Evolutionary conservation across 768 basidiomycete genomes (phyloP), one percentile per base, ranked within the genome.

Genomic region (Psilocybe azurescens): DNA sequence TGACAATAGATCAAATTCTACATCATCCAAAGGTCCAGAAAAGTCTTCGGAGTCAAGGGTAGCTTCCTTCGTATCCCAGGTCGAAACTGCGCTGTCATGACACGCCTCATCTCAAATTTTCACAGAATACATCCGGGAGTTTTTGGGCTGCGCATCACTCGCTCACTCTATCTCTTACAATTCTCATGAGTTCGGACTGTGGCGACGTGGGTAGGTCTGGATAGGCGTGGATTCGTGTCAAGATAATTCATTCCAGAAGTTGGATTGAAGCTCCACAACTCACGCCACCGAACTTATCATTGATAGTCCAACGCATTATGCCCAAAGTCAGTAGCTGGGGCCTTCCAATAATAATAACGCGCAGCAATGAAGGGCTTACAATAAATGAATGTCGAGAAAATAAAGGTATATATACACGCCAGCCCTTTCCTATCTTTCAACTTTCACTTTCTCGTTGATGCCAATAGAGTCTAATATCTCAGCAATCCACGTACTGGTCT

Each of bases 31-130:
- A 38, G 8, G 10, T 32, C 8, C 3, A 28, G 18, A 44, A 44
- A 44, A 44, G 5, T 44, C 14, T 53, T 53, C 16, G 52, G 30
- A 5, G 13, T 53, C n/a, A 11, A 53, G 52, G 33, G 33, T 38
- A 38, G 11, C n/a, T 14, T 44, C 11, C n/a, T 16, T 44, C 51
- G n/a, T n/a, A 32, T 33, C 36, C 52, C 30, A 53, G 16, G 33
- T 3, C 52, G 16, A 38, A 33, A 18, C 52, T 53, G 52, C 52
- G 52, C 33, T 53, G 36, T 53, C 52, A 53, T 18, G n/a, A 53
- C 52, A 18, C 33, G 8, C n/a, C 30, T 28, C 9, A 36, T 53
- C 16, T 14, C 51, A 33, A 14, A 11, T 33, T 10, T 18, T 32
- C 7, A n/a, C 32, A 53, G 13, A 53, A 33, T 53, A 33, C 52